These are phyloP conservation scores for Fragaria ananassa DNA, from an alignment of 306 rosid species.

Conservation along the genomic window DNA sequence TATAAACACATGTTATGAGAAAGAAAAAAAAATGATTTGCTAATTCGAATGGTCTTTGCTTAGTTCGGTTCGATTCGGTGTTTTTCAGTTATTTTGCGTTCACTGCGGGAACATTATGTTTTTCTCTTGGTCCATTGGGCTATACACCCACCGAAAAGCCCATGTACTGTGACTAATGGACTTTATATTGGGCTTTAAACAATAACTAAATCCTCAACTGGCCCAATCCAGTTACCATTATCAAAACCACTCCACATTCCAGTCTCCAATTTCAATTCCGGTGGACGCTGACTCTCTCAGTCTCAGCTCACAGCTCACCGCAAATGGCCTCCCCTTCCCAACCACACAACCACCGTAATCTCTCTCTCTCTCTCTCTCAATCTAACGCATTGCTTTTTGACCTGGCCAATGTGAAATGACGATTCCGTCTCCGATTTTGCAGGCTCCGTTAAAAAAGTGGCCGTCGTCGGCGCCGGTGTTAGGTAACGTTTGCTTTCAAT, in stretches of 20 bases:
- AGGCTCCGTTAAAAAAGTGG: constrained; percentile 75
- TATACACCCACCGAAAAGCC: too few species aligned
- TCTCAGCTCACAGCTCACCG: background rate
- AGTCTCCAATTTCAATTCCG: background rate
- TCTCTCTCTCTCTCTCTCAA: background rate
- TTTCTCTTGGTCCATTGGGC: too few species aligned
- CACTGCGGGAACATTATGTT: background rate
- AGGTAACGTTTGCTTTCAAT: constrained; percentile 43
- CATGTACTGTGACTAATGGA: too few species aligned
- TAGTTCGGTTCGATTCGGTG: too few species aligned
- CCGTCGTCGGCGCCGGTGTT: constrained; percentile 91
- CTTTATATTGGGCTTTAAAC: background rate
- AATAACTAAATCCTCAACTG: background rate
- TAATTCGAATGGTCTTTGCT: too few species aligned
- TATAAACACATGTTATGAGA: too few species aligned
- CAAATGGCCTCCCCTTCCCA: constrained; percentile 50
- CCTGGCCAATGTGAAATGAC: background rate
- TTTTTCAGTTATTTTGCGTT: too few species aligned
- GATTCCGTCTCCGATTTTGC: constrained; percentile 8
- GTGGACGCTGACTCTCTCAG: background rate
- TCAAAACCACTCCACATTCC: background rate
- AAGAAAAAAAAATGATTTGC: too few species aligned
- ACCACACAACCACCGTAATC: constrained; percentile 37
- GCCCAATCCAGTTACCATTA: background rate
- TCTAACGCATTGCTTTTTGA: background rate